Conservation (phyloP, 2,329 filamentous ascomycete species). For the Pseudogymnoascus sp. region DNA sequence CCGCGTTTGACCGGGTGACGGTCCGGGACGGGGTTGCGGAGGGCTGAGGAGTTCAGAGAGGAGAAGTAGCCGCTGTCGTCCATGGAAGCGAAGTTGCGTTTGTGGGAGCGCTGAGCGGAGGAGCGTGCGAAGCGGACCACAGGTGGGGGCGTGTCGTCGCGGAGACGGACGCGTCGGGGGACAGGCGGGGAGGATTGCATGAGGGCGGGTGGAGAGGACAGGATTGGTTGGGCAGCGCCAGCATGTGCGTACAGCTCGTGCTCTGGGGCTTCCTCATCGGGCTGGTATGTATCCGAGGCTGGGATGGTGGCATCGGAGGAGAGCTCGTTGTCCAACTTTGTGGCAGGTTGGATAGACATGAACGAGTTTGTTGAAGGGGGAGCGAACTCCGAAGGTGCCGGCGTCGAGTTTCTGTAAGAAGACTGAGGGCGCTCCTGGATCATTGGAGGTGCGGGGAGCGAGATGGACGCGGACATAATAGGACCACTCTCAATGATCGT, state of each 20-base stretch:
- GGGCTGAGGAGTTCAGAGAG: slow-evolving; percentile 82
- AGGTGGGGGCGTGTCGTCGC: slow-evolving; percentile 70
- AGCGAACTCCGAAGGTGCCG: neutral
- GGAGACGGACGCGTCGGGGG: slow-evolving; percentile 44
- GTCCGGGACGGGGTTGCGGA: slow-evolving; percentile 72
- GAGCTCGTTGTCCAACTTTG: slow-evolving; percentile 37
- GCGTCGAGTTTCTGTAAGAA: neutral
- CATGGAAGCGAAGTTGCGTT: slow-evolving; percentile 70
- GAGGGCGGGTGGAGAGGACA: slow-evolving; percentile 62
- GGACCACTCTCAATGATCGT: slow-evolving; percentile 43
- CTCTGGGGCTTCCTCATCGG: slow-evolving; percentile 34
- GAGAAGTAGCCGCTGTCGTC: slow-evolving; percentile 97
- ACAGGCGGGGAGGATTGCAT: slow-evolving; percentile 85
- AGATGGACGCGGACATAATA: slow-evolving; percentile 20
- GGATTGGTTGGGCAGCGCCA: slow-evolving; percentile 38
- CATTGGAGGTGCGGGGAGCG: slow-evolving; percentile 13
- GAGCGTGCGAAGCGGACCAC: slow-evolving; percentile 51
- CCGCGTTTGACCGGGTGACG: slow-evolving; percentile 78
- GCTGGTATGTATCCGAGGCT: slow-evolving; percentile 49
- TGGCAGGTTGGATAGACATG: slow-evolving; percentile 13
- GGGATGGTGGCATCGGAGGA: slow-evolving; percentile 74
- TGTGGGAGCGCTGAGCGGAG: slow-evolving; percentile 55
- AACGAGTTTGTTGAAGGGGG: slow-evolving; percentile 18
- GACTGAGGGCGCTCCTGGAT: slow-evolving; percentile 14
- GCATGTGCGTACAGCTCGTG: slow-evolving; percentile 32